Base-by-base conservation (phyloP, 2,329 filamentous ascomycete species). In the Alternaria arbusti region DNA sequence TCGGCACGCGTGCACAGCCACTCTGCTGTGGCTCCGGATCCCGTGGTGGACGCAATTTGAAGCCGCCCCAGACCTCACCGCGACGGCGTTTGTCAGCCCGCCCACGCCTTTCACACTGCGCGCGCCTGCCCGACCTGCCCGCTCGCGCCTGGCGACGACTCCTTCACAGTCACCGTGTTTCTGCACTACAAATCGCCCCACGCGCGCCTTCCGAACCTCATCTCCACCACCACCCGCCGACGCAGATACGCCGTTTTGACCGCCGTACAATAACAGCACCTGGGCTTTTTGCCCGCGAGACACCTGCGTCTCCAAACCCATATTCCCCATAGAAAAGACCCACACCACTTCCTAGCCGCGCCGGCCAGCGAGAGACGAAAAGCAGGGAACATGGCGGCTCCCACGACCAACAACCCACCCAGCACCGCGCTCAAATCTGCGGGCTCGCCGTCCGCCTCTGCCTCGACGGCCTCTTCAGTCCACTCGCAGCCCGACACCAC, bases 201-300 rank as follows among this genome's bases (percentile, higher is more conserved):
- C 75, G 70, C 74, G 45, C 74, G 73, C 36, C 73, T 77, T 28
- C 73, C 72, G 11, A 75, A 75, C 61, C 63, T 76, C 23, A 68
- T 78, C 66, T 74, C 74, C 71, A 74, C 70, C 67, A 63, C 74
- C 59, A 64, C 66, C 59, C 69, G 70, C 54, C 64, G 70, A 64
- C 68, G 72, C 68, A 67, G 71, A 59, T 75, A 70, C 70, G 71
- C 78, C 66, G 73, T 78, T 77, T 77, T 80, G 78, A 74, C 76
- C 69, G 74, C 68, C 57, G 60, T 76, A 64, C 72, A 76, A 74
- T 77, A 78, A 74, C 56, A 57, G 54, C 61, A 51, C 65, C 75
- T 75, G 78, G 78, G 78, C 79, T 76, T 70, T 72, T 73, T 74
- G 79, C 78, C 78, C 76, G 69, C 69, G 78, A 79, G 78, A 79